phyloP scores from a whole-genome alignment of 768 basidiomycete genomes.

The Lenzites betulinus region DNA sequence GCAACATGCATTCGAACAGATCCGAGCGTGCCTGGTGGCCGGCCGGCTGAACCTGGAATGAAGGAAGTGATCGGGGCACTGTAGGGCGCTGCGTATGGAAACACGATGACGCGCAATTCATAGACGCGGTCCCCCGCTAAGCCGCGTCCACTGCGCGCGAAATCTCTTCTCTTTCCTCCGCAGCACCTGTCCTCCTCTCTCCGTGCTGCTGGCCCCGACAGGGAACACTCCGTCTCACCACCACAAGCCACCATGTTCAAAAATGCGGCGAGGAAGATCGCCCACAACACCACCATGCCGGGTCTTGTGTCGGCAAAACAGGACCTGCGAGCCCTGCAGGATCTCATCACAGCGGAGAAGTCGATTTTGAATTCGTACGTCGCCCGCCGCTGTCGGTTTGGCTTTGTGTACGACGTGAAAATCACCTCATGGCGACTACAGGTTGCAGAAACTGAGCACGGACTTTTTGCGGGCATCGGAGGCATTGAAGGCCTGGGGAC shows the following conservation, averaged over 20 bases:
- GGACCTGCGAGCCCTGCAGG: slow-evolving; percentile 81
- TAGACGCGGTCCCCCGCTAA: background rate
- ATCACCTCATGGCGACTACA: too few relatives aligned
- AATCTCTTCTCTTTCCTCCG: too few relatives aligned
- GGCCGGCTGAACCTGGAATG: too few relatives aligned
- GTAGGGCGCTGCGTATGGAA: slow-evolving; percentile 6
- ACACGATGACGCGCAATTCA: background rate
- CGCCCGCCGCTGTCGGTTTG: background rate
- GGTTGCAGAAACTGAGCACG: slow-evolving; percentile 59
- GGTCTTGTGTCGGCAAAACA: slow-evolving; percentile 68
- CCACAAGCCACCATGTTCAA: slow-evolving; percentile 61
- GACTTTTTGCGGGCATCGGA: slow-evolving; percentile 75
- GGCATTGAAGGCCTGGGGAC: slow-evolving; percentile 70
- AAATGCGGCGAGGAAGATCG: slow-evolving; percentile 77
- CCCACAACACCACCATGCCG: slow-evolving; percentile 86
- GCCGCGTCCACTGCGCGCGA: background rate
- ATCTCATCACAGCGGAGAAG: slow-evolving; percentile 90
- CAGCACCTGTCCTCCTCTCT: too few relatives aligned
- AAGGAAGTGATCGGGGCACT: slow-evolving; percentile 4
- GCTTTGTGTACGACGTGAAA: background rate
- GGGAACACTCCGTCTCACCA: too few relatives aligned
- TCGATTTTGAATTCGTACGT: slow-evolving; percentile 72
- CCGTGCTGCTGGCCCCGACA: too few relatives aligned
- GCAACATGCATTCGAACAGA: too few relatives aligned
- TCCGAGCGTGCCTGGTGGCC: too few relatives aligned